These are phyloP conservation scores for Monosporascus sp. DNA, from an alignment of 2,329 filamentous ascomycete genomes.

Conservation along the genomic window DNA sequence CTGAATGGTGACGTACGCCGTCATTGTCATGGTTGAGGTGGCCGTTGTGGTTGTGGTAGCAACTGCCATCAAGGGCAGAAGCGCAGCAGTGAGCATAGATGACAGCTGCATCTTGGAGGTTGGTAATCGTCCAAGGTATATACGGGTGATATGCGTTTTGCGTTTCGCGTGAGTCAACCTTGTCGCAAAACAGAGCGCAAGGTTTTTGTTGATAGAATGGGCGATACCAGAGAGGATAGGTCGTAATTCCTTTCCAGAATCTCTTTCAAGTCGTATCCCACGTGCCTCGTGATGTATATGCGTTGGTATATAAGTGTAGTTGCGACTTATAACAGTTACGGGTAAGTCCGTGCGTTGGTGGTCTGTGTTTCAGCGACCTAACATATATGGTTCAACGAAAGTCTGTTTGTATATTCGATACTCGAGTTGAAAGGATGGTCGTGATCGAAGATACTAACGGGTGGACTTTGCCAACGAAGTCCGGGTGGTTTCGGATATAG, in stretches of 20 bases:
- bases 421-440: slow-evolving; percentile 11
- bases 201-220: not conserved
- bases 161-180: slow-evolving; percentile 2
- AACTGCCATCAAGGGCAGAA: slow-evolving; percentile 49
- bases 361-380: not conserved
- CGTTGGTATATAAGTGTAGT: slow-evolving; percentile 5
- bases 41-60: slow-evolving; percentile 37
- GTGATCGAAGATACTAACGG: slow-evolving; percentile 14
- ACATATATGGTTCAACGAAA: slow-evolving; percentile 15
- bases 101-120: slow-evolving; percentile 35
- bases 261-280: slow-evolving; percentile 1
- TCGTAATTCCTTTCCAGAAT: slow-evolving; percentile 9
- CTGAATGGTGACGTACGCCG: slow-evolving; percentile 47
- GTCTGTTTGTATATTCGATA: slow-evolving; percentile 24
- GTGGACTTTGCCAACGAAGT: slow-evolving; percentile 29
- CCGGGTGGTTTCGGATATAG: slow-evolving; percentile 17
- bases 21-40: slow-evolving; percentile 44
- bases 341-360: slow-evolving; percentile 11
- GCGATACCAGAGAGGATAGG: not conserved
- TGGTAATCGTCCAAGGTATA: not conserved
- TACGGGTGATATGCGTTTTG: not conserved
- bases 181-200: slow-evolving; percentile 3
- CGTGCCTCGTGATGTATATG: not conserved
- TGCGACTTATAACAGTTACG: not conserved
- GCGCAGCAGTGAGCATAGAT: slow-evolving; percentile 39